phyloP scores from a whole-genome alignment of 805 yeast genomes.

The Cyberlindnera nakhonratchasimensis region DNA sequence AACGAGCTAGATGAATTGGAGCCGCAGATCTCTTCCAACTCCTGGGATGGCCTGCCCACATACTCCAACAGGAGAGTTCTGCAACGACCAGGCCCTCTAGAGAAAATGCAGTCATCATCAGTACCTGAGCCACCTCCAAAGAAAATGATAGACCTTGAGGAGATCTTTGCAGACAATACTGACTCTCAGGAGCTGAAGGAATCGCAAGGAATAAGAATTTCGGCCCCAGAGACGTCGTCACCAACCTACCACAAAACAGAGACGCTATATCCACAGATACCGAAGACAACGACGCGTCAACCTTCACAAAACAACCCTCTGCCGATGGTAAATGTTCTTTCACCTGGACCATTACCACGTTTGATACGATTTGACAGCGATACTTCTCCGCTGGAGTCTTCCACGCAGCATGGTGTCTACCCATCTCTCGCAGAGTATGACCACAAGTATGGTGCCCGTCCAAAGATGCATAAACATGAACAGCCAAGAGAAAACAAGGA shows the following conservation, averaged over 20 bases:
- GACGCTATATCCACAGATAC: constrained; percentile 15
- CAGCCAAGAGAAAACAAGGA: neutral
- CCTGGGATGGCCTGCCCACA: too few relatives aligned
- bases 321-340: neutral
- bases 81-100: too few relatives aligned
- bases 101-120: too few relatives aligned
- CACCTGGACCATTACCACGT: too few relatives aligned
- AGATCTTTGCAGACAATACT: constrained; percentile 9
- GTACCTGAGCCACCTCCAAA: neutral
- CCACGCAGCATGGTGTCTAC: neutral
- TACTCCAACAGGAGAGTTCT: too few relatives aligned
- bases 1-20: too few relatives aligned
- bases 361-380: neutral
- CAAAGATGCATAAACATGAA: neutral
- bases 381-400: neutral
- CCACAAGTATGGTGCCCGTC: neutral
- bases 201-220: constrained; percentile 3
- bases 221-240: constrained; percentile 28
- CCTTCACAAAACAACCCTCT: neutral
- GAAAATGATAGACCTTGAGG: constrained; percentile 11
- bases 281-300: neutral
- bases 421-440: neutral
- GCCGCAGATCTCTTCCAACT: too few relatives aligned
- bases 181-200: constrained; percentile 3
- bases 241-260: constrained; percentile 29